Base-by-base conservation (phyloP, 805 yeast genomes). In the Schwanniomyces occidentalis region DNA sequence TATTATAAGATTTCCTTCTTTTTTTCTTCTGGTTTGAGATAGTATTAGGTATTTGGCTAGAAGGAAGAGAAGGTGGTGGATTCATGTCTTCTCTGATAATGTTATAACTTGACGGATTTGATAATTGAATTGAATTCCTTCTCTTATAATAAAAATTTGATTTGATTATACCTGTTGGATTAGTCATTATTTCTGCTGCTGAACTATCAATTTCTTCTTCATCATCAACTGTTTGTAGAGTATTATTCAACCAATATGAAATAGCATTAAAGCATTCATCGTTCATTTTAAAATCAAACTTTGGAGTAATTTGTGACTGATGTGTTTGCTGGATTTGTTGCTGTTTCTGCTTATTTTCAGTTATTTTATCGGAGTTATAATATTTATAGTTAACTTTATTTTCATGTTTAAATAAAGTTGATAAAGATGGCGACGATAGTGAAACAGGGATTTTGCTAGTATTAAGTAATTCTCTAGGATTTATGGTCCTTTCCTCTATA, bases 191-290 rank as follows among this genome's bases (percentile, higher is more conserved):
- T 23, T 52, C 54, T 18, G 50, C 47, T 9, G 43, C 34, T 16
- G 45, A 40, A 30, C 38, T 44, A 26, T 28, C 41, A 15, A 33
- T 19, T 27, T 32, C 29, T 8, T 27, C 26, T 13, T 42, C 44
- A 26, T 17, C 32, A 15, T 39, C 45, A 16, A 40, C 40, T 25
- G 45, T 45, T 36, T 46, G 54, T 32, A 40, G 45, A 6, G 52
- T 49, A 34, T 46, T 54, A 41, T 52, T 51, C 28, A 54, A 42
- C 71, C 71, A 65, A 38, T 53, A 52, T 12, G 58, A 51, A 18
- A 65, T 65, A 17, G 70, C 70, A 37, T 58, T 56, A 35, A 60
- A 57, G 40, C 70, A 65, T 41, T 65, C 70, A 37, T 64, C 65
- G 39, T 65, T 64, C 63, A 64, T 60, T 24, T 49, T 52, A 30